Evolutionary conservation across 176 grass and related monocot species (phyloP).

Genomic region (Leersia perrieri): DNA sequence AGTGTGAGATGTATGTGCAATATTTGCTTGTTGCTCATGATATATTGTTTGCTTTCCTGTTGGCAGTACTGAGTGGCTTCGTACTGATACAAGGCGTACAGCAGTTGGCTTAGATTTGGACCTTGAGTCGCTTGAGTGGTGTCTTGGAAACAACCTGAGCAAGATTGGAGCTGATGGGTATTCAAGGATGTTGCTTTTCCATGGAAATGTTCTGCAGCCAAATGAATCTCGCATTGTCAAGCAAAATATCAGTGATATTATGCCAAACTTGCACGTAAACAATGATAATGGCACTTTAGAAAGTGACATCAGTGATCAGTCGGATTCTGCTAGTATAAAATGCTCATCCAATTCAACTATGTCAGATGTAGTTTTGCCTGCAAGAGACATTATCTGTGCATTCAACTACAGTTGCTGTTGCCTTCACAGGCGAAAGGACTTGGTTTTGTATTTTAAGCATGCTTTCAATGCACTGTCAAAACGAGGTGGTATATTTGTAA

Average conservation of each 20-base stretch:
- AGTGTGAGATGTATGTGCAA: not conserved
- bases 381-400: constrained; percentile 92
- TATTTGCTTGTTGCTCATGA: constrained; percentile 5
- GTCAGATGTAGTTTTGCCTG: constrained; percentile 44
- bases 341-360: constrained; percentile 42
- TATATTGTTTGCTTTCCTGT: not conserved
- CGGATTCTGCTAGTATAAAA: constrained; percentile 6
- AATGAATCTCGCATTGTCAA: constrained; percentile 52
- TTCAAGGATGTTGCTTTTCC: constrained; percentile 80
- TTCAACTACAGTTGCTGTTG: constrained; percentile 99
- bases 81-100: constrained; percentile 69
- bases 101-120: constrained; percentile 80
- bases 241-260: constrained; percentile 33
- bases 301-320: not conserved
- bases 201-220: constrained; percentile 83
- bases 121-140: constrained; percentile 92
- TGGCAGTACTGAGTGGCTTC: constrained; percentile 72
- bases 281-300: constrained; percentile 29
- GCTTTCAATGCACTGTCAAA: constrained; percentile 64
- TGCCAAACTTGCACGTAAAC: constrained; percentile 45
- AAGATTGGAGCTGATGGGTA: constrained; percentile 69
- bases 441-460: constrained; percentile 84
- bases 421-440: constrained; percentile 73
- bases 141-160: constrained; percentile 69
- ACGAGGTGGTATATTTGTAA: constrained; percentile 83